Evolutionary conservation across 148 eudicot species (phyloP).

Genomic region (Diospyros kaki): DNA sequence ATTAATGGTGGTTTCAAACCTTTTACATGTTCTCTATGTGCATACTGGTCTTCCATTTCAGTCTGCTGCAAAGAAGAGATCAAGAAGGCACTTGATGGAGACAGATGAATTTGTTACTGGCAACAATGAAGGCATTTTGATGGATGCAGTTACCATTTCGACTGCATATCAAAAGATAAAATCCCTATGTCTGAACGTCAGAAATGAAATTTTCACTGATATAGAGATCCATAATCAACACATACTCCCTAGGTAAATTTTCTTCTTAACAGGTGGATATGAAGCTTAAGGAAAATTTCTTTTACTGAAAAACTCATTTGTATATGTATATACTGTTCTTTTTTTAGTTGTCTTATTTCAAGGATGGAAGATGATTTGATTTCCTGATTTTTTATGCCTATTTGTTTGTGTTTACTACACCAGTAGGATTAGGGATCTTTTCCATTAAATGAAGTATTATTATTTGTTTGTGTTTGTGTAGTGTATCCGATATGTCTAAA

Average conservation of each 20-base stretch:
- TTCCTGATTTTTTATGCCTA: no score
- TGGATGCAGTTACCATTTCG: constrained; percentile 59
- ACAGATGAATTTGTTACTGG: constrained; percentile 78
- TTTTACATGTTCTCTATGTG: constrained; percentile 5
- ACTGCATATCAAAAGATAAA: constrained; percentile 92
- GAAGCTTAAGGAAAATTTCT: no score
- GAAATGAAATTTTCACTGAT: constrained; percentile 81
- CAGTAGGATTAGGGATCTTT: no score
- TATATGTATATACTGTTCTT: no score
- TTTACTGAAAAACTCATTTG: no score
- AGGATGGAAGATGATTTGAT: no score
- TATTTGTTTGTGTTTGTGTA: no score
- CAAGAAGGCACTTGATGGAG: constrained; percentile 78
- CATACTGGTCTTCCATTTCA: constrained; percentile 19
- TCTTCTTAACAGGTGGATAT: no score
- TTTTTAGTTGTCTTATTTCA: no score
- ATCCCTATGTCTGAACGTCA: constrained; percentile 70
- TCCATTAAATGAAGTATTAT: no score
- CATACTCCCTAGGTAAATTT: constrained; percentile 76
- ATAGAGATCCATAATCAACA: constrained; percentile 86
- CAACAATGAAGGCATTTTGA: constrained; percentile 52
- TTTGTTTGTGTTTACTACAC: no score
- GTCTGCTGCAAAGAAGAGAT: constrained; percentile 94
- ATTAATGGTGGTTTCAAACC: neutral
- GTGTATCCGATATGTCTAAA: no score